phyloP scores from a whole-genome alignment of 75 land plant genomes.

The Gnetum montanum region DNA sequence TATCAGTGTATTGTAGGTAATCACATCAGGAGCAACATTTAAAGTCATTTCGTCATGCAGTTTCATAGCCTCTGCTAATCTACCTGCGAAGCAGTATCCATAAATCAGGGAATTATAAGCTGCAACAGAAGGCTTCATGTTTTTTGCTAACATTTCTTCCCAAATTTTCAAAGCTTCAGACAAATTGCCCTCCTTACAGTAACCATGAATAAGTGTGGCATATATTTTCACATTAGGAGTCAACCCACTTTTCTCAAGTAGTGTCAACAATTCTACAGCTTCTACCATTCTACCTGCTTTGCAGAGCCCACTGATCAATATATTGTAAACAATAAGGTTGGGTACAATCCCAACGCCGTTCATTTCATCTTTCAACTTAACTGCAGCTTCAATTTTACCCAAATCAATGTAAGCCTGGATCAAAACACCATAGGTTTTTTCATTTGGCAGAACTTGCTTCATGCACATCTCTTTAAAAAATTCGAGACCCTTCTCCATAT shows the following conservation, averaged over 20 bases:
- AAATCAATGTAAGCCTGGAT: conserved; percentile 19
- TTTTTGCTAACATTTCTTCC: conserved; percentile 44
- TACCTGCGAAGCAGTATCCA: conserved; percentile 38
- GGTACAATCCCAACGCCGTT: conserved; percentile 35
- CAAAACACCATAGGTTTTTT: conserved; percentile 37
- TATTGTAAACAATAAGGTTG: conserved; percentile 68
- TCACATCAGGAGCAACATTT: conserved; percentile 18
- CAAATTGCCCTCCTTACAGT: conserved; percentile 37
- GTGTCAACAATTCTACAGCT: conserved; percentile 21
- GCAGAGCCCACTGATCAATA: conserved; percentile 52
- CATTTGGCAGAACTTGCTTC: conserved; percentile 33
- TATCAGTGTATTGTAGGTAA: conserved; percentile 30
- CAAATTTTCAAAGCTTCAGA: conserved; percentile 40
- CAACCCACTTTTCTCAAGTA: conserved; percentile 40
- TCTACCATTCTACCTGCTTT: conserved; percentile 31
- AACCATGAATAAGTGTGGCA: conserved; percentile 47
- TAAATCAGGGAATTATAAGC: conserved; percentile 50
- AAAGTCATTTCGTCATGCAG: conserved; percentile 49
- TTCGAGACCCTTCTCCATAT: conserved; percentile 32
- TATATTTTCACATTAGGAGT: conserved; percentile 58
- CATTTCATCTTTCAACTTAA: conserved; percentile 47
- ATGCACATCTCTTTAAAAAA: conserved; percentile 52
- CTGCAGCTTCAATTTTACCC: conserved; percentile 48
- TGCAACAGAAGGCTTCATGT: conserved; percentile 40
- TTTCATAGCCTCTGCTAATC: conserved; percentile 30